phyloP scores from a whole-genome alignment of 768 basidiomycete species.

The Leccinum incarnatum region DNA sequence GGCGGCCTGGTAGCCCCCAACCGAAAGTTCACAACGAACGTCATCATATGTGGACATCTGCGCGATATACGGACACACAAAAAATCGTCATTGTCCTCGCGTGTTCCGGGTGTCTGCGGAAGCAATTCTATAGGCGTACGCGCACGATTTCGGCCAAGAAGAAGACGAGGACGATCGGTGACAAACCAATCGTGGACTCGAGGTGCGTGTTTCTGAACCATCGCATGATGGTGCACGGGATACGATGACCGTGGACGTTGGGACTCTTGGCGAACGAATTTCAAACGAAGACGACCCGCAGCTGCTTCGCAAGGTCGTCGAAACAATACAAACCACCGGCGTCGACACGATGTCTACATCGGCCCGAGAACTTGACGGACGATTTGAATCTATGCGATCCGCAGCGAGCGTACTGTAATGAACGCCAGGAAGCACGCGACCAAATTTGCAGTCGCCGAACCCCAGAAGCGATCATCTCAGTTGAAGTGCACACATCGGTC shows the following conservation, averaged over 20 bases:
- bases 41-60: neutral
- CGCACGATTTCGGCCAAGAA: neutral
- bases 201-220: neutral
- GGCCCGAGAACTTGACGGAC: neutral
- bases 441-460: neutral
- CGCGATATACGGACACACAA: neutral
- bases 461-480: constrained; percentile 1
- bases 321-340: neutral
- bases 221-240: neutral
- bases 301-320: neutral
- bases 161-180: neutral
- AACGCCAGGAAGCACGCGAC: neutral
- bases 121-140: neutral
- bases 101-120: neutral
- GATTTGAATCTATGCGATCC: neutral
- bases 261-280: neutral
- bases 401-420: neutral
- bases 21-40: neutral
- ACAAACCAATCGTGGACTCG: neutral
- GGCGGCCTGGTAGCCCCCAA: neutral
- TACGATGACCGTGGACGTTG: neutral
- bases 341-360: neutral
- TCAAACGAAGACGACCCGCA: neutral
- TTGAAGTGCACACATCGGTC: neutral
- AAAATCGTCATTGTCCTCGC: neutral